Conservation (phyloP, 1,284 basidiomycete species). For the Moniliophthora roreri region DNA sequence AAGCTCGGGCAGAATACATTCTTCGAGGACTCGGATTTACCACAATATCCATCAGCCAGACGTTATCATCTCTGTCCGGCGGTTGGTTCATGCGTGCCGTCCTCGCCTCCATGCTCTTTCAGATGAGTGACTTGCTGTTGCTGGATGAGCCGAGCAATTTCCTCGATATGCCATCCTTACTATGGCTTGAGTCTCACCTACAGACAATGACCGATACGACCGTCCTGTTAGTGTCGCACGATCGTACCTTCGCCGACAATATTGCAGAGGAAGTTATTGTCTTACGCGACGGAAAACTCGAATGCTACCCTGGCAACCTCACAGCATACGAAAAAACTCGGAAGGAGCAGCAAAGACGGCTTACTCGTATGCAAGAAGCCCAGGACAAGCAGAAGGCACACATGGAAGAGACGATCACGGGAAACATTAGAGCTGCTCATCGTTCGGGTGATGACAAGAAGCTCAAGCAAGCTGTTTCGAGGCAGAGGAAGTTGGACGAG, state of each 20-base stretch:
- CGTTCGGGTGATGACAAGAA: constrained; percentile 68
- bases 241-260: constrained; percentile 67
- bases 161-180: constrained; percentile 63
- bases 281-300: constrained; percentile 54
- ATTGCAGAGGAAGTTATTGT: constrained; percentile 70
- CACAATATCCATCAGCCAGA: constrained; percentile 44
- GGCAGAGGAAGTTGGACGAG: constrained; percentile 56
- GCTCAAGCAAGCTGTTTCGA: constrained; percentile 52
- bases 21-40: constrained; percentile 67
- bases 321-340: constrained; percentile 57
- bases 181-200: constrained; percentile 69
- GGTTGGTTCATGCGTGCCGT: constrained; percentile 74
- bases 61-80: constrained; percentile 56
- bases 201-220: constrained; percentile 43
- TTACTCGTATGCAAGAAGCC: constrained; percentile 52
- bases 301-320: constrained; percentile 63
- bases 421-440: constrained; percentile 46
- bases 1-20: constrained; percentile 56
- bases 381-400: constrained; percentile 55
- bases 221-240: constrained; percentile 70
- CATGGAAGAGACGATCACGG: constrained; percentile 46
- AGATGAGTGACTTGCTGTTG: constrained; percentile 60
- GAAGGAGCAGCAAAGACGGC: constrained; percentile 47
- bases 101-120: constrained; percentile 76
- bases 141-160: constrained; percentile 40